Conservation (phyloP, 495 filamentous ascomycete genomes). For the Talaromyces wortmannii region DNA sequence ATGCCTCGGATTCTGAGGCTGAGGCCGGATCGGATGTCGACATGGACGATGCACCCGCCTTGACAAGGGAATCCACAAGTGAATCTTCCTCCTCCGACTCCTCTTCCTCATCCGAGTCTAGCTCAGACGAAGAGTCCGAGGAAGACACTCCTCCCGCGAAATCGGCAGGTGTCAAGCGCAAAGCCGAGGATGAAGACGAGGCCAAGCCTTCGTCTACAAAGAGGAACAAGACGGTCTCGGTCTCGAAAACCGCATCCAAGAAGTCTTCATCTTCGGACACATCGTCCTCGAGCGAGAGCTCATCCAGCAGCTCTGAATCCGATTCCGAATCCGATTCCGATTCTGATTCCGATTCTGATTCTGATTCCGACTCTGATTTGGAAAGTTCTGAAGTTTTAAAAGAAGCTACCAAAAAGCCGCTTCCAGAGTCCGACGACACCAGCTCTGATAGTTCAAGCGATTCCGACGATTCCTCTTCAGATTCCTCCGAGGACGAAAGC, state of each 20-base stretch:
- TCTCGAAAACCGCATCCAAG: conserved; percentile 11
- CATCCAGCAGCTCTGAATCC: conserved; percentile 18
- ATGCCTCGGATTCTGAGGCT: conserved; percentile 3
- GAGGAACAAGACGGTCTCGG: conserved; percentile 34
- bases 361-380: conserved; percentile 15
- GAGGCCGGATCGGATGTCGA: conserved; percentile 45
- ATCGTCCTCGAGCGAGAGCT: conserved; percentile 24
- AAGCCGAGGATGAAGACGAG: conserved; percentile 42
- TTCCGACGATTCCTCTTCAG: conserved; percentile 12
- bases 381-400: conserved; percentile 30
- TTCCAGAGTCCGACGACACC: conserved; percentile 36
- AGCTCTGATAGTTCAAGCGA: conserved; percentile 10
- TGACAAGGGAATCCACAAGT: conserved; percentile 14
- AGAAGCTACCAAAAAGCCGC: conserved; percentile 45
- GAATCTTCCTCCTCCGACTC: conserved; percentile 39
- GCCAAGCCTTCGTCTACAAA: conserved; percentile 20
- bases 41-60: conserved; percentile 47
- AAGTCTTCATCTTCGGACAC: conserved; percentile 20
- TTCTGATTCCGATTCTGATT: conserved; percentile 14
- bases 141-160: conserved; percentile 26
- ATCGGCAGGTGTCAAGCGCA: conserved; percentile 50
- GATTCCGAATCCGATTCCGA: conserved; percentile 21
- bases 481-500: conserved; percentile 13
- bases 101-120: conserved; percentile 39
- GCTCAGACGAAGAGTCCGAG: conserved; percentile 56